These are phyloP conservation scores for Aspergillus coremiiformis DNA, from an alignment of 495 filamentous ascomycete genomes.

Conservation along the genomic window DNA sequence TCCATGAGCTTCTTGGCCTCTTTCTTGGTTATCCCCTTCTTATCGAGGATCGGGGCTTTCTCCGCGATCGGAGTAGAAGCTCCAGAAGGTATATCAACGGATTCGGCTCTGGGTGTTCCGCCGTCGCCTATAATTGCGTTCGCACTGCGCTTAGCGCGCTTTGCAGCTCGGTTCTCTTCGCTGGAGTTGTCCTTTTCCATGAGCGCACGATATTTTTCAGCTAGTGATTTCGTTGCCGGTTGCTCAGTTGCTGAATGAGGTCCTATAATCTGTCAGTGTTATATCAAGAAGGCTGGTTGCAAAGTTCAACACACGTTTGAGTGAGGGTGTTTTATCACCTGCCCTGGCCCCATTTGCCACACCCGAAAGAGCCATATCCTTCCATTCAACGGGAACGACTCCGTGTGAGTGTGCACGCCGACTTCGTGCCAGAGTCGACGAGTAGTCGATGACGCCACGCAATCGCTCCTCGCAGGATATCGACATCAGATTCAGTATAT, in stretches of 20 bases:
- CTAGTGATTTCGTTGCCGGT: constrained; percentile 16
- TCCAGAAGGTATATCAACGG: constrained; percentile 34
- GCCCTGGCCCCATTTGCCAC: constrained; percentile 26
- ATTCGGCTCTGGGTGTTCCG: constrained; percentile 24
- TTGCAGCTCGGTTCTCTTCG: constrained; percentile 48
- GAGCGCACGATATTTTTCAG: constrained; percentile 30
- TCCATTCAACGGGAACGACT: constrained; percentile 59
- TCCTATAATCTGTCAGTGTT: constrained; percentile 28
- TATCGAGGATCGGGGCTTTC: constrained; percentile 40
- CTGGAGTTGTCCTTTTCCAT: constrained; percentile 28
- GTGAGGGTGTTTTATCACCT: constrained; percentile 41
- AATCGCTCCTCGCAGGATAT: constrained; percentile 67
- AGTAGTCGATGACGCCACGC: constrained; percentile 62
- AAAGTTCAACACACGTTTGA: constrained; percentile 51
- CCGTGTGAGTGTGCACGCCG: constrained; percentile 68
- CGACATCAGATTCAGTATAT: constrained; percentile 68
- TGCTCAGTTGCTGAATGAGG: constrained; percentile 19
- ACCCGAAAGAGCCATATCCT: constrained; percentile 50
- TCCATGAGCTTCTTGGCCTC: constrained; percentile 46
- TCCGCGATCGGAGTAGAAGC: constrained; percentile 38
- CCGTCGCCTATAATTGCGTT: constrained; percentile 36
- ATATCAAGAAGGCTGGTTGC: no score
- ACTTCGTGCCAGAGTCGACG: constrained; percentile 52
- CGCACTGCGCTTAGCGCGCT: constrained; percentile 41
- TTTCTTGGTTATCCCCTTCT: constrained; percentile 51